Evolutionary conservation across 2,329 filamentous ascomycete genomes (phyloP), one percentile per base, ranked within the genome.

Genomic region (Diaporthe capsici): DNA sequence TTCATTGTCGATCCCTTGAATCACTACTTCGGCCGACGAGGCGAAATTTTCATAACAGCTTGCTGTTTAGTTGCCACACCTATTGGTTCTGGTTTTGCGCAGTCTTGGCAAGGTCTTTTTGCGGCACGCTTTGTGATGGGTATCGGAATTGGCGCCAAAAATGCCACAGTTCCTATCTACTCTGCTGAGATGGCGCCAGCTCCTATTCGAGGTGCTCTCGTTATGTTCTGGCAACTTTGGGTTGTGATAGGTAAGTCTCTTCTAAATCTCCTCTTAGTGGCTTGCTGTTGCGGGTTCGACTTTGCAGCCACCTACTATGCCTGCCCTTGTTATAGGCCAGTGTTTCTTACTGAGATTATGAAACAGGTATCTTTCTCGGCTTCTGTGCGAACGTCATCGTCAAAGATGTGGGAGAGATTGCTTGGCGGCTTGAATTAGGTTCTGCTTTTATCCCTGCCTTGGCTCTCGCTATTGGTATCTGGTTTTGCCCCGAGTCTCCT

Each of bases 41-140:
- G 92, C 73, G 93, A 91, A 28, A 95, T 96, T 77, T 96, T 95
- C 83, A 85, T 94, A 74, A 92, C 94, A 9, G 94, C 93, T 60
- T 90, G 94, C 77, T 92, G 96, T 81, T 94, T 92, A 81, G 85
- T 94, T 42, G 88, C 93, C 81, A 88, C 93, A 2, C 91, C 93
- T 2, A 90, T 95, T 77, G 93, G 92, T n/a, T 91, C 89, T 72
- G 93, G 90, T 0, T 93, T 95, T 78, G 91, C 92, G 74, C 90
- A 94, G 77, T 92, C 89, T 0, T 96, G 94, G 94, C 88, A 87
- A 81, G 90, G 94, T 80, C 90, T 95, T 78, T 88, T 96, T 76
- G 87, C 90, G 58, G 92, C 91, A 68, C 91, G 94, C 58, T 89
- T 96, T 76, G 34, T 76, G n/a, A 42, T 76, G 53, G 74, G 74